A percentile compares a stretch with the other conserved stretches of the same genome.
These are phyloP conservation scores for Trichosporon sp. DNA, from an alignment of 1,284 basidiomycete species.

Conservation along the genomic window DNA sequence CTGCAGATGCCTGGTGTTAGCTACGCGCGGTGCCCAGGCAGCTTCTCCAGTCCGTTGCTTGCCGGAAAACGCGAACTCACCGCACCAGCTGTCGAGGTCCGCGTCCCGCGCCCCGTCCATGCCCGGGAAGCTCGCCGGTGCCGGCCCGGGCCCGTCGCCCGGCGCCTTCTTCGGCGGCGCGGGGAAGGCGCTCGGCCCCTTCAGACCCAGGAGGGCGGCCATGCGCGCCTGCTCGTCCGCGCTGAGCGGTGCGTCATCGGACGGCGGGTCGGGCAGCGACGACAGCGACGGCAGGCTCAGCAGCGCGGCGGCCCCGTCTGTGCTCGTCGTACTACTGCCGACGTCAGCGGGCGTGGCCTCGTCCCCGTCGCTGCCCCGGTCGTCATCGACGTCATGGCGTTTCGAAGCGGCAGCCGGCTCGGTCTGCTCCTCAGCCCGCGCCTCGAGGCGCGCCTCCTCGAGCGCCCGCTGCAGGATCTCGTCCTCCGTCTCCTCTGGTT, in stretches of 20 bases:
- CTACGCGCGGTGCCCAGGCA: not conserved
- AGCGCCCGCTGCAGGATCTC: constrained; percentile 33
- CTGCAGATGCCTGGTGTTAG: constrained; percentile 43
- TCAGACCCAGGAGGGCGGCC: constrained; percentile 29
- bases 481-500: constrained; percentile 28
- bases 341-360: not conserved
- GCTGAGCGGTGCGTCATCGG: constrained; percentile 18
- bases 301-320: not conserved
- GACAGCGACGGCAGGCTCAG: constrained; percentile 6
- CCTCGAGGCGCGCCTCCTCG: constrained; percentile 30
- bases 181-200: constrained; percentile 24
- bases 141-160: constrained; percentile 9
- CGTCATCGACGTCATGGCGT: not conserved
- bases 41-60: too few relatives aligned
- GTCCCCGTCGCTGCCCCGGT: not conserved
- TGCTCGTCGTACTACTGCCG: not conserved
- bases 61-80: constrained; percentile 33
- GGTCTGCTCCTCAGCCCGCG: not conserved
- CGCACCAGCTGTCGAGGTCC: constrained; percentile 45
- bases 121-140: constrained; percentile 34
- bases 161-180: constrained; percentile 10
- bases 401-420: not conserved
- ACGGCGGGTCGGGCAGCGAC: constrained; percentile 5
- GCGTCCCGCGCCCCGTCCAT: constrained; percentile 35
- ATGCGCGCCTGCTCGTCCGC: constrained; percentile 26